These are phyloP conservation scores for Eutypa lata DNA, from an alignment of 2,329 filamentous ascomycete species.

Conservation along the genomic window DNA sequence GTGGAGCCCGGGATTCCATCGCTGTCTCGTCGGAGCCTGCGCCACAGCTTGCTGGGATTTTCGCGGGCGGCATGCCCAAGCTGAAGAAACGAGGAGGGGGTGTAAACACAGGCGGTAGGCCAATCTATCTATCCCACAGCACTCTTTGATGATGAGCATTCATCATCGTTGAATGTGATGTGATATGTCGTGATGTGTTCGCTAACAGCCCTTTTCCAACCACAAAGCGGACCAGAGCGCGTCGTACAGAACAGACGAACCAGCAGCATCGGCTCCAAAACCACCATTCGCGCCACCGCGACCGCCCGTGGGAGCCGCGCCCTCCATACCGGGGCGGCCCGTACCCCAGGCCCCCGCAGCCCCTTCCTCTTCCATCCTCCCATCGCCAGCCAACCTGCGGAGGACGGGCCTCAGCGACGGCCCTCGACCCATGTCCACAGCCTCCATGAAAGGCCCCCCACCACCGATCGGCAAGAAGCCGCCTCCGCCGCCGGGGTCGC, in stretches of 20 bases:
- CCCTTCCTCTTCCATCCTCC: slow-evolving; percentile 32
- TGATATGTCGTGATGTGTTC: neutral
- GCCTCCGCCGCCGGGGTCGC: slow-evolving; percentile 57
- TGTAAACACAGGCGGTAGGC: slow-evolving; percentile 66
- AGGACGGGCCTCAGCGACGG: slow-evolving; percentile 50
- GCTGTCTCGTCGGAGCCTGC: slow-evolving; percentile 55
- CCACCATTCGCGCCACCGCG: slow-evolving; percentile 53
- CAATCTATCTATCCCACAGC: neutral
- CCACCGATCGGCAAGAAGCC: slow-evolving; percentile 77
- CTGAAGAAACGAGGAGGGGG: slow-evolving; percentile 82
- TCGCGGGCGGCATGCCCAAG: slow-evolving; percentile 94
- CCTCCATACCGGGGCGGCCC: slow-evolving; percentile 55
- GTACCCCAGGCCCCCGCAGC: slow-evolving; percentile 28
- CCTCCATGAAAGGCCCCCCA: slow-evolving; percentile 65
- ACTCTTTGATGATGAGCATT: neutral
- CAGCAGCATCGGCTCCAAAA: slow-evolving; percentile 47
- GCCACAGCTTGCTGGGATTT: slow-evolving; percentile 82
- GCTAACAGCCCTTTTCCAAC: slow-evolving; percentile 15
- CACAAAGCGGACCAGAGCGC: slow-evolving; percentile 60
- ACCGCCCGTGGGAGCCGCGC: slow-evolving; percentile 57
- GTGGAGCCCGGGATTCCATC: slow-evolving; percentile 36
- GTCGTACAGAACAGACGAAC: slow-evolving; percentile 77
- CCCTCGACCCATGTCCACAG: slow-evolving; percentile 56
- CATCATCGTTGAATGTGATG: too few relatives aligned
- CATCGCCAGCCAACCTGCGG: slow-evolving; percentile 57